Evolutionary conservation across 768 basidiomycete species (phyloP).

Genomic region (Kwoniella sp.): DNA sequence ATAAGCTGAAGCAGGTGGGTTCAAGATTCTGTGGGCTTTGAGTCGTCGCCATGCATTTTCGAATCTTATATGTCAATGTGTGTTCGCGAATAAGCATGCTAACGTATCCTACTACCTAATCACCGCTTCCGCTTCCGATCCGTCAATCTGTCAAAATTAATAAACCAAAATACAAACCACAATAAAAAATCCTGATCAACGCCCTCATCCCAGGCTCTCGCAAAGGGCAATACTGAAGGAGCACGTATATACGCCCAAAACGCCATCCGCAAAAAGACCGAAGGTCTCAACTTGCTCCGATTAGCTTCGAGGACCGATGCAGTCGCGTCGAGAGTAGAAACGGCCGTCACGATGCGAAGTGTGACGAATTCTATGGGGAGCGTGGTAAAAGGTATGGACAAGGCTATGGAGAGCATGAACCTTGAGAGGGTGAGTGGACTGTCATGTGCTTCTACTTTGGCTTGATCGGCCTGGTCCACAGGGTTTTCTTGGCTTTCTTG

Average conservation of each 20-base stretch:
- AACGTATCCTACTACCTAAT: too few species aligned
- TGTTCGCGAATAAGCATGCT: too few species aligned
- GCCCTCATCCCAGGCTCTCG: slow-evolving; percentile 69
- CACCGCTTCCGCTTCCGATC: too few species aligned
- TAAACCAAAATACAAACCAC: too few species aligned
- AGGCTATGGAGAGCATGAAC: slow-evolving; percentile 99
- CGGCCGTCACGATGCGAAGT: slow-evolving; percentile 90
- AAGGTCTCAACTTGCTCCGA: slow-evolving; percentile 84
- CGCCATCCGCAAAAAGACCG: slow-evolving; percentile 96
- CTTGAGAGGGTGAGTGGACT: slow-evolving; percentile 76
- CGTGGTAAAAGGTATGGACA: slow-evolving; percentile 97
- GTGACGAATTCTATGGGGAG: slow-evolving; percentile 96
- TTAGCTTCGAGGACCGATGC: slow-evolving; percentile 92
- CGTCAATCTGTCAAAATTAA: too few species aligned
- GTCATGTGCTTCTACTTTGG: not conserved
- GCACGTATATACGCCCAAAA: slow-evolving; percentile 98
- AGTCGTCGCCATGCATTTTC: too few species aligned
- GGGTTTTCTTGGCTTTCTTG: too few species aligned
- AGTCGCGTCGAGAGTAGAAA: slow-evolving; percentile 94
- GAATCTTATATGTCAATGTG: too few species aligned
- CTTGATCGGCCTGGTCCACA: not conserved
- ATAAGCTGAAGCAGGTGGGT: slow-evolving; percentile 85
- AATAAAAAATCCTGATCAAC: too few species aligned
- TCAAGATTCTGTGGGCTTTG: too few species aligned
- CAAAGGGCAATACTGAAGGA: slow-evolving; percentile 94